Evolutionary conservation across 2,329 filamentous ascomycete species (phyloP), one percentile per base, ranked within the genome.

Genomic region (Cladosporium sp.): DNA sequence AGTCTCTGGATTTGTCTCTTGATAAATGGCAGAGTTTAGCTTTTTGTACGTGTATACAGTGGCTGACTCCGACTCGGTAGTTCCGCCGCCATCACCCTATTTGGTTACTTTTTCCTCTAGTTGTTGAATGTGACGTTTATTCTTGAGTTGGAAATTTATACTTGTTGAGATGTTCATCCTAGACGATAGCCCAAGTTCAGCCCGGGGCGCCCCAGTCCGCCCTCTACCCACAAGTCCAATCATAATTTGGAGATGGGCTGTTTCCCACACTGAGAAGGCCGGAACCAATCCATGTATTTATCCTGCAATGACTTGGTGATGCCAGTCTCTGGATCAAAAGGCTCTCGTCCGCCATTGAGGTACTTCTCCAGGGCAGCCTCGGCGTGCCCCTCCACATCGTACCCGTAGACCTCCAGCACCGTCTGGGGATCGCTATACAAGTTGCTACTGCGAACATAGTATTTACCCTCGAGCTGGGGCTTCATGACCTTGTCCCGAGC

Each of bases 391-490:
- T 72, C 68, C n/a, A 62, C 68, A 58, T 74, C 69, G 57, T 72
- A 74, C 2, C 66, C 70, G 57, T 72, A 73, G 14, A 69, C 63
- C 11, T 69, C 66, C 37, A 70, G 56, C 10, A 71, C 67, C 3
- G 64, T 69, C 41, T 58, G 57, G 6, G 70, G 68, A 56, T 72
- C 68, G 0, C 66, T 67, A 54, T 73, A 72, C n/a, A 73, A 61
- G 54, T 73, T 73, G 18, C 66, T 58, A 56, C 67, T 72, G 19
- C 68, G 59, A 40, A 70, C 54, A 6, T 63, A 62, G 44, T 66
- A 63, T 46, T 68, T 64, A 6, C 66, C 68, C n/a, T 61, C 56
- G 31, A 72, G 45, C 57, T 71, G 70, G 2, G 60, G 50, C 32
- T 56, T 58, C 70, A 73, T 73, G 4, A 66, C 63, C 9, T 59